Conservation (phyloP, 2,329 filamentous ascomycete genomes). For the Fonsecaea multimorphosa region DNA sequence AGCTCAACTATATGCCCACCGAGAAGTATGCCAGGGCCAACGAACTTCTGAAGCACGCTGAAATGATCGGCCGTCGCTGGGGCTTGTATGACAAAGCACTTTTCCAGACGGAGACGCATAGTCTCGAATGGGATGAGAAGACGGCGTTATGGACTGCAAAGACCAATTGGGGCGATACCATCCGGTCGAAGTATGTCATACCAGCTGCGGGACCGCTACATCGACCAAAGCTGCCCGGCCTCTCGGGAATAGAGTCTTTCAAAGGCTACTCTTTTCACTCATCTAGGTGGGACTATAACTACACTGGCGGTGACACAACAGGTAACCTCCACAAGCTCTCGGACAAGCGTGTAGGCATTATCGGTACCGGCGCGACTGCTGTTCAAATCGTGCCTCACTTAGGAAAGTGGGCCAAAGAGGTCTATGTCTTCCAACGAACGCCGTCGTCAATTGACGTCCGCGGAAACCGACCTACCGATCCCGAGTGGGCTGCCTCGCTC, state of each 20-base stretch:
- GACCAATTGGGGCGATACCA: constrained; percentile 36
- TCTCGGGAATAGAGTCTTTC: constrained; percentile 43
- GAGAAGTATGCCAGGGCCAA: constrained; percentile 33
- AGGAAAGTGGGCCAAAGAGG: constrained; percentile 38
- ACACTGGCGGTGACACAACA: constrained; percentile 47
- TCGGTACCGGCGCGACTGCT: constrained; percentile 50
- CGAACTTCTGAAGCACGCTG: constrained; percentile 31
- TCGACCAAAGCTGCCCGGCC: constrained; percentile 36
- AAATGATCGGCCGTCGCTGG: constrained; percentile 28
- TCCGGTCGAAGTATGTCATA: constrained; percentile 50
- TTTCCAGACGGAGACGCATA: constrained; percentile 34
- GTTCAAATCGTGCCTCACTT: constrained; percentile 50
- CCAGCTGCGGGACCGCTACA: constrained; percentile 49
- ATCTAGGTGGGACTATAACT: constrained; percentile 52
- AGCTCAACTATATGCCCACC: constrained; percentile 33
- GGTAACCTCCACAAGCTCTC: constrained; percentile 22
- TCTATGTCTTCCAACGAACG: constrained; percentile 47
- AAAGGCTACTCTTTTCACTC: constrained; percentile 53
- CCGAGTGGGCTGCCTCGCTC: constrained; percentile 21
- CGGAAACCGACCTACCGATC: constrained; percentile 30
- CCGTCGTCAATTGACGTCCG: constrained; percentile 45
- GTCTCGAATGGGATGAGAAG: constrained; percentile 31
- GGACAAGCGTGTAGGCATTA: constrained; percentile 44
- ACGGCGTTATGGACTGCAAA: constrained; percentile 31
- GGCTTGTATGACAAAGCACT: constrained; percentile 27